Conservation (phyloP, 495 filamentous ascomycete genomes). For the Aspergillus steynii region DNA sequence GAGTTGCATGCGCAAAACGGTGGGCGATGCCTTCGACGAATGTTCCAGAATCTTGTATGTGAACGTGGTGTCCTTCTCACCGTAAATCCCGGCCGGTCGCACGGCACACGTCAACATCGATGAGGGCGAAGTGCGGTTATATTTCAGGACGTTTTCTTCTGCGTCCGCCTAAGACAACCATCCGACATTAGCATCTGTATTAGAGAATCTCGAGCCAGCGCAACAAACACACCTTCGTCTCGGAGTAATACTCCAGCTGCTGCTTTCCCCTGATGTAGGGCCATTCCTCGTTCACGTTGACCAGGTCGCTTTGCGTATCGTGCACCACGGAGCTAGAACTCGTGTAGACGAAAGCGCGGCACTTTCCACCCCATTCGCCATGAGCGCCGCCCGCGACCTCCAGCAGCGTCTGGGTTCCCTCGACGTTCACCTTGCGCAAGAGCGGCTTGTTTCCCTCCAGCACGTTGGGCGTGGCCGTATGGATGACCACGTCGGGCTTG, state of each 20-base stretch:
- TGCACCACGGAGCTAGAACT: slow-evolving; percentile 86
- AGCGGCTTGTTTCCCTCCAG: slow-evolving; percentile 47
- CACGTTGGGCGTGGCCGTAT: slow-evolving; percentile 81
- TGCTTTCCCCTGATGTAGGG: slow-evolving; percentile 68
- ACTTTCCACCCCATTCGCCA: slow-evolving; percentile 57
- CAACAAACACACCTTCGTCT: slow-evolving; percentile 66
- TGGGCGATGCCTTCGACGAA: slow-evolving; percentile 44
- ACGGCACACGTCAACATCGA: slow-evolving; percentile 74
- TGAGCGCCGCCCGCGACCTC: slow-evolving; percentile 67
- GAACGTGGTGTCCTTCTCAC: slow-evolving; percentile 80
- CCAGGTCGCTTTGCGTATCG: slow-evolving; percentile 75
- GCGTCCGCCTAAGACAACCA: slow-evolving; percentile 67
- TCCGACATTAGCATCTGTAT: not conserved
- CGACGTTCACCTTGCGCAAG: slow-evolving; percentile 81
- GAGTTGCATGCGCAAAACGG: slow-evolving; percentile 77
- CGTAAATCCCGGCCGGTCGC: slow-evolving; percentile 87
- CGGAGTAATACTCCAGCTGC: slow-evolving; percentile 89
- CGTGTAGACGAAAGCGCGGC: slow-evolving; percentile 94
- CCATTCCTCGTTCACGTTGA: slow-evolving; percentile 88
- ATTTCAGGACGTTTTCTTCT: slow-evolving; percentile 78
- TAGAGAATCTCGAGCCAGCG: slow-evolving; percentile 3
- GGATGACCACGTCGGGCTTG: slow-evolving; percentile 87
- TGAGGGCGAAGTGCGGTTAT: slow-evolving; percentile 70
- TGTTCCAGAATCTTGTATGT: slow-evolving; percentile 56
- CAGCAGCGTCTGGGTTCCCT: slow-evolving; percentile 78